Evolutionary conservation across 257 asterid genomes (phyloP), one percentile per base, ranked within the genome.

Genomic region (Ilex asprella): DNA sequence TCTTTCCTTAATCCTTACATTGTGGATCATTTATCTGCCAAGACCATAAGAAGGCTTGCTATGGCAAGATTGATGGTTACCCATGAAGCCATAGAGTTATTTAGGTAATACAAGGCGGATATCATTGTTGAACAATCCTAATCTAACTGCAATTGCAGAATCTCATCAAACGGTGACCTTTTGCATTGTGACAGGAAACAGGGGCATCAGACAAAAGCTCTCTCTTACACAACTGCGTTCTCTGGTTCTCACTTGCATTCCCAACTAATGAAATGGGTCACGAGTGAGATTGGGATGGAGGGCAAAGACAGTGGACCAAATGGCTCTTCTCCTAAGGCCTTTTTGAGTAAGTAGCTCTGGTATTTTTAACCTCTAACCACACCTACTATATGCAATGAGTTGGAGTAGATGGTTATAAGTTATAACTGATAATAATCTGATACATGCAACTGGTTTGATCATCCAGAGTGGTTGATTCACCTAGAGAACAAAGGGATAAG

Each of bases 391-490:
- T 1, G 5, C 41, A 35, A 35, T 35, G 41, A 35, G 41, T 35
- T 35, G 41, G 8, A 8, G 41, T 35, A 59, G 55, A 29, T 16
- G 6, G n/a, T 29, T 2, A 21, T 21, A 21, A 21, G 27, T 21
- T 21, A 21, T 21, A 32, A 54, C 52, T 30, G 15, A 31, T 49
- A 21, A 44, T 46, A 46, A 29, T 31, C 14, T 13, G 12, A 14
- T 51, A 32, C 31, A 31, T 13, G 55, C 30, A 59, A 55, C 39
- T 65, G 11, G 15, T 35, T 55, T 58, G 29, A 46, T 46, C 12
- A 16, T 64, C n/a, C 81, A 88, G 96, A 78, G 67, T 88, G 89
- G 91, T 69, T 85, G 55, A 77, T 85, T 56, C 58, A 78, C 63
- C 61, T 83, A 60, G 96, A 81, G 78, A 81, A 81, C 56, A 61